These are phyloP conservation scores for Wickerhamomyces silvicola DNA, from an alignment of 805 yeast species.

Conservation along the genomic window DNA sequence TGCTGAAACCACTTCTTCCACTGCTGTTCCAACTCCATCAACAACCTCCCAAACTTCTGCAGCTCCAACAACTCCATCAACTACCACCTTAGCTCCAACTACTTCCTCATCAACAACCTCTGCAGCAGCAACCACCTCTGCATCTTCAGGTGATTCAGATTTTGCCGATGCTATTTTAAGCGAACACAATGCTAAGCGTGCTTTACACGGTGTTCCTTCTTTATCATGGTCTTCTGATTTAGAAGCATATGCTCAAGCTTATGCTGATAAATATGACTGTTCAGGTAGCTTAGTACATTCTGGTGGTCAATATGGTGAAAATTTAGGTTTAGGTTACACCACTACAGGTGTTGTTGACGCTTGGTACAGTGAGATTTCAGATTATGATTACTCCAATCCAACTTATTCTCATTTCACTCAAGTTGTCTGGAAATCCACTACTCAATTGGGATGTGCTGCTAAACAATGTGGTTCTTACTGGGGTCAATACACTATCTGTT, in stretches of 20 bases:
- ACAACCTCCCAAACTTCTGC: conserved; percentile 5
- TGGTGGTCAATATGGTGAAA: conserved; percentile 72
- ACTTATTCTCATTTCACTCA: conserved; percentile 81
- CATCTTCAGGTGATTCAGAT: conserved; percentile 16
- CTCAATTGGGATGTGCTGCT: conserved; percentile 70
- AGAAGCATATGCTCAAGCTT: conserved; percentile 42
- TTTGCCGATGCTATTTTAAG: conserved; percentile 37
- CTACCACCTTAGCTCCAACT: conserved; percentile 20
- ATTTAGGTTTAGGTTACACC: conserved; percentile 68
- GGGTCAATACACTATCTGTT: conserved; percentile 66
- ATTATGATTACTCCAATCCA: conserved; percentile 48
- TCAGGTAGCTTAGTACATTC: conserved; percentile 62
- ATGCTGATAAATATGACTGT: conserved; percentile 47
- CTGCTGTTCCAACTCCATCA: conserved; percentile 5
- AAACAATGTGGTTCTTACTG: conserved; percentile 49
- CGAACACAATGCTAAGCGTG: conserved; percentile 46
- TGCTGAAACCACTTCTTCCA: conserved; percentile 3
- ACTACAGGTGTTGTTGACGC: conserved; percentile 53
- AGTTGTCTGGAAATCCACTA: conserved; percentile 67
- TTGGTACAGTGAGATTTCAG: conserved; percentile 66
- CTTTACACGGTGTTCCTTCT: conserved; percentile 36
- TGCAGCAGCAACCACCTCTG: conserved; percentile 16
- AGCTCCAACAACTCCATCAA: conserved; percentile 7
- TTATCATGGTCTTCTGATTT: conserved; percentile 44
- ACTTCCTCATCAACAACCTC: conserved; percentile 17